Conservation (phyloP, 1,284 basidiomycete genomes). For the Mycosarcoma maydis region DNA sequence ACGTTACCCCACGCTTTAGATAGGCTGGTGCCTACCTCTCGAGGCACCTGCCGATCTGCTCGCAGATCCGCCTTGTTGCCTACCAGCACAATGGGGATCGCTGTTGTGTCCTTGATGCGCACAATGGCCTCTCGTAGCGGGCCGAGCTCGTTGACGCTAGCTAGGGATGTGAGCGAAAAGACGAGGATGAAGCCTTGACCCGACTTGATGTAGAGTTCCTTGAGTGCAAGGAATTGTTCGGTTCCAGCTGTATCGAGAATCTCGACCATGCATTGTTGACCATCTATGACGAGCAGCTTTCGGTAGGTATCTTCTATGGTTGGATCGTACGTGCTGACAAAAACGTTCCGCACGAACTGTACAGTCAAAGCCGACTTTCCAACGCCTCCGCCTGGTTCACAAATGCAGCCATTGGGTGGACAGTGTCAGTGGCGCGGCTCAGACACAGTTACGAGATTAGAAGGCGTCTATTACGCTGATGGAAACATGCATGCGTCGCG, state of each 20-base stretch:
- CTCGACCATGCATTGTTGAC: constrained; percentile 56
- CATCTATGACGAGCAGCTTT: constrained; percentile 58
- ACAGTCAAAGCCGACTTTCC: constrained; percentile 62
- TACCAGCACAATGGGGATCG: constrained; percentile 57
- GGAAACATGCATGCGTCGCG: background rate
- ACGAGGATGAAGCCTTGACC: constrained; percentile 62
- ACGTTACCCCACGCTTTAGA: constrained; percentile 61
- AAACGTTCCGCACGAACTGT: constrained; percentile 60
- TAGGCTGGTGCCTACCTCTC: constrained; percentile 60
- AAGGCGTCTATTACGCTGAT: no score
- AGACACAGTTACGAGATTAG: no score
- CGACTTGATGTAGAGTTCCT: constrained; percentile 60
- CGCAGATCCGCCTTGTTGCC: constrained; percentile 61
- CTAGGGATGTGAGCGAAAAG: constrained; percentile 59
- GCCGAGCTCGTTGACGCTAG: constrained; percentile 60
- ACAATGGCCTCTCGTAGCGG: constrained; percentile 59
- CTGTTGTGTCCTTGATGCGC: constrained; percentile 51
- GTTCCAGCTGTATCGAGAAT: constrained; percentile 63
- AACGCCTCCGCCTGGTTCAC: constrained; percentile 61
- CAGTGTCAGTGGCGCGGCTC: no score
- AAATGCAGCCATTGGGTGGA: no score
- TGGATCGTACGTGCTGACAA: constrained; percentile 62
- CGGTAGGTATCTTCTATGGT: constrained; percentile 64
- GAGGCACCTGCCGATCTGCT: constrained; percentile 56
- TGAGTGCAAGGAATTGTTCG: constrained; percentile 62